A percentile compares a stretch with the other conserved stretches of the same genome.
phyloP scores from a whole-genome alignment of 257 asterid species.

The Euphrasia confusa region DNA sequence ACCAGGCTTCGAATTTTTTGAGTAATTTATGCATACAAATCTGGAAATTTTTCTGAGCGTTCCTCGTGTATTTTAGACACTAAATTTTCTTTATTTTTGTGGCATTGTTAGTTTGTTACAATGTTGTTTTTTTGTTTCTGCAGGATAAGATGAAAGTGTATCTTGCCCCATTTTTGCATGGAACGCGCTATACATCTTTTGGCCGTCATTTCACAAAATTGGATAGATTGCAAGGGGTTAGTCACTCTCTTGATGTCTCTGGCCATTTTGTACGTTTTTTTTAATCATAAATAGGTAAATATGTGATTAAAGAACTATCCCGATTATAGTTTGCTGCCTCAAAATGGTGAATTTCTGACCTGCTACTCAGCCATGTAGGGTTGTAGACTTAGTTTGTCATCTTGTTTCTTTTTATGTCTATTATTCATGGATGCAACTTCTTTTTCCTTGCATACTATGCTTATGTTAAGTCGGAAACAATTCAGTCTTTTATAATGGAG shows the following conservation, averaged over 20 bases:
- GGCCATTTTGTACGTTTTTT: not conserved
- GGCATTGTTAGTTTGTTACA: not conserved
- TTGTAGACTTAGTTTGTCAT: slow-evolving; percentile 3
- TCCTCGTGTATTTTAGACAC: not conserved
- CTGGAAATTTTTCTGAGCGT: not conserved
- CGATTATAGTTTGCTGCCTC: not conserved
- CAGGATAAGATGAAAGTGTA: slow-evolving; percentile 64
- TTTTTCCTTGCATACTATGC: not conserved
- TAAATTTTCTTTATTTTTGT: not conserved
- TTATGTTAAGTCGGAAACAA: not conserved
- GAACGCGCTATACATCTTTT: slow-evolving; percentile 85
- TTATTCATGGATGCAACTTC: no score
- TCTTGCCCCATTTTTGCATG: slow-evolving; percentile 78
- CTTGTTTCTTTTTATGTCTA: not conserved
- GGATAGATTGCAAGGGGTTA: slow-evolving; percentile 73
- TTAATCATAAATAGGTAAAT: not conserved
- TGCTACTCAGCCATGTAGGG: no score
- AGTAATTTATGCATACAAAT: not conserved
- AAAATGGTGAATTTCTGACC: not conserved
- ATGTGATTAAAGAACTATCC: slow-evolving; percentile 4
- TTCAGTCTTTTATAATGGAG: slow-evolving; percentile 2
- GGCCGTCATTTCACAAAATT: slow-evolving; percentile 90
- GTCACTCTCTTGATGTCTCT: slow-evolving; percentile 26
- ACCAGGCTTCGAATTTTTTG: not conserved
- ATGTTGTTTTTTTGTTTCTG: slow-evolving; percentile 28